These are phyloP conservation scores for Pythium biforme DNA, from an alignment of 352 stramenopile species.

Conservation along the genomic window DNA sequence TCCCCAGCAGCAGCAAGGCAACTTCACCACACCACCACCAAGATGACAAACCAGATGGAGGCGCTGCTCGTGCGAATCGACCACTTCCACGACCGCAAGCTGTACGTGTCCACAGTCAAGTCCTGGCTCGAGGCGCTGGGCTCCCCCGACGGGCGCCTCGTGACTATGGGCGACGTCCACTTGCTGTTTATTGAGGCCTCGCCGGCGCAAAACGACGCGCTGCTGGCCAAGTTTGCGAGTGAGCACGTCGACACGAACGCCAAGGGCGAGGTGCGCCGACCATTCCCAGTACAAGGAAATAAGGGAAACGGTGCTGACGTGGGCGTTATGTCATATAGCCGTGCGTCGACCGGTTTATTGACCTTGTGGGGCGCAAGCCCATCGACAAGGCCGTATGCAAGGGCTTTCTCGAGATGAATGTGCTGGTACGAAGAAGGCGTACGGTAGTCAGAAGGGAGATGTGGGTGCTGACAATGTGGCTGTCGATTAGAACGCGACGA, in stretches of 20 bases:
- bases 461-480: neutral
- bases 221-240: conserved; percentile 48
- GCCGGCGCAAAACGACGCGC: conserved; percentile 33
- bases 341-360: conserved; percentile 73
- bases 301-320: conserved; percentile 3
- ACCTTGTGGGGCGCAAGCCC: conserved; percentile 56
- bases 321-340: conserved; percentile 21
- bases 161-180: conserved; percentile 58
- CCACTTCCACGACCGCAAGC: conserved; percentile 53
- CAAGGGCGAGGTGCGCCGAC: conserved; percentile 39
- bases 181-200: conserved; percentile 60
- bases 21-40: neutral
- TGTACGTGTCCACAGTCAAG: conserved; percentile 60
- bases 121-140: conserved; percentile 54
- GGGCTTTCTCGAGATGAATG: conserved; percentile 78
- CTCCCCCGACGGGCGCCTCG: conserved; percentile 51
- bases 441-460: too few relatives aligned
- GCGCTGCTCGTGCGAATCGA: conserved; percentile 69
- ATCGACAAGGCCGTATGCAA: conserved; percentile 45
- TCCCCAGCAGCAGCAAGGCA: neutral
- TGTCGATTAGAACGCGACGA: conserved; percentile 30
- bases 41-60: conserved; percentile 35
- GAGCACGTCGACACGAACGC: conserved; percentile 60
- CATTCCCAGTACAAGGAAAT: neutral
- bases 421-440: conserved; percentile 54